Conservation (phyloP, 768 basidiomycete genomes). For the Gloeophyllum trabeum region DNA sequence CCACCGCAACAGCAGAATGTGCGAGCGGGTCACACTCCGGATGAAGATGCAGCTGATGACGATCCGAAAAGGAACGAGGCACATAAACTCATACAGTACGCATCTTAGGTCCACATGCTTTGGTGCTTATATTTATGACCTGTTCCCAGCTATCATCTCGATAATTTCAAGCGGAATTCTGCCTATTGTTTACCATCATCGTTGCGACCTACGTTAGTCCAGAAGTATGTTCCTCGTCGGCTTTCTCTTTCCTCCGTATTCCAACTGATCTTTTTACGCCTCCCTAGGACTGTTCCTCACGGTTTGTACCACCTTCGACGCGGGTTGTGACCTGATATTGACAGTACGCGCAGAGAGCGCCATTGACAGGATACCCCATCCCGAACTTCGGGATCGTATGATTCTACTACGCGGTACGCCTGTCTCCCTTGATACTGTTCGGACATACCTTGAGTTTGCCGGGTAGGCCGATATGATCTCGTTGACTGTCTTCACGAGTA, state of each 20-base stretch:
- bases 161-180: conserved; percentile 80
- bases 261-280: conserved; percentile 6
- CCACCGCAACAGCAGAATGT: conserved; percentile 19
- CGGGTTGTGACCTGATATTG: background rate
- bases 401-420: conserved; percentile 72
- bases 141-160: conserved; percentile 67
- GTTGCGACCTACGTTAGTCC: conserved; percentile 78
- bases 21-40: conserved; percentile 1
- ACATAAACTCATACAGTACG: conserved; percentile 71
- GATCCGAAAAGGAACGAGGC: conserved; percentile 74
- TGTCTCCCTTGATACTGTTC: conserved; percentile 4
- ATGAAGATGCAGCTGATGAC: conserved; percentile 40
- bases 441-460: conserved; percentile 2
- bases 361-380: conserved; percentile 86
- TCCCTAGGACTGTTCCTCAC: conserved; percentile 67
- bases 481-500: conserved; percentile 74
- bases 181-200: conserved; percentile 84
- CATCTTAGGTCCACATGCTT: conserved; percentile 3
- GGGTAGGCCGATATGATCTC: conserved; percentile 63
- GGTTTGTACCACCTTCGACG: conserved; percentile 30
- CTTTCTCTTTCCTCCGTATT: background rate
- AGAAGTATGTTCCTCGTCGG: conserved; percentile 37
- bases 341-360: conserved; percentile 52
- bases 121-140: background rate
- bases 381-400: conserved; percentile 84